Evolutionary conservation across 2,329 filamentous ascomycete species (phyloP), one percentile per base, ranked within the genome.

Genomic region (Sarocladium oryzae): DNA sequence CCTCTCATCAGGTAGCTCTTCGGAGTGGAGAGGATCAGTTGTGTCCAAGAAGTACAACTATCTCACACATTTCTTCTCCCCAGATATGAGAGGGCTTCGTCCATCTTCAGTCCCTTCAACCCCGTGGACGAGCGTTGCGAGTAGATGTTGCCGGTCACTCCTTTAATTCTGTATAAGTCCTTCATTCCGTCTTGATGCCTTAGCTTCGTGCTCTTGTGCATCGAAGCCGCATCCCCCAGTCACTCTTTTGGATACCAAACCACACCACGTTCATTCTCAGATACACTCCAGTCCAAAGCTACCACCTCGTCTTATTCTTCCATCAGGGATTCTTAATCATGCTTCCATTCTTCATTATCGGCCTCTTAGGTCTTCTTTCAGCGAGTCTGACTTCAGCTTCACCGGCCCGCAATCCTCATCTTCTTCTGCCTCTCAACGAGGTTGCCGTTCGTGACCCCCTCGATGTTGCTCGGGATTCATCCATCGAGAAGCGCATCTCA

Each of bases 401-500:
- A 7, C 43, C 43, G 10, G 15, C 43, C 10, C 43, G 7, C 16
- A 48, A 48, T 16, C 16, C 24, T 16, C 43, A 48, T 33, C 43
- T 48, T 4, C 43, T 48, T 4, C n/a, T 23, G 13, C 43, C 43
- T 10, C 43, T 48, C 43, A 48, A 48, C 18, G 43, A 48, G 9
- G 21, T 48, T 13, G 26, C 28, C 26, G 43, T 48, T 20, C 43
- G 43, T 9, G 26, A 33, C 20, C 43, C 43, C 11, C 26, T 48
- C 20, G 43, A 48, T 3, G 43, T 51, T 20, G 50, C 53, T 16
- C 55, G 56, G 18, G 43, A 50, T 33, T 52, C 54, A 4, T 53
- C 53, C 36, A 49, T 56, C 4, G 57, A 57, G 24, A 58, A 58
- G 57, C 52, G 57, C 36, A 41, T 56, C 20, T 56, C 55, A 1